Evolutionary conservation across 306 rosid genomes (phyloP).

Genomic region (Bauhinia variegata): DNA sequence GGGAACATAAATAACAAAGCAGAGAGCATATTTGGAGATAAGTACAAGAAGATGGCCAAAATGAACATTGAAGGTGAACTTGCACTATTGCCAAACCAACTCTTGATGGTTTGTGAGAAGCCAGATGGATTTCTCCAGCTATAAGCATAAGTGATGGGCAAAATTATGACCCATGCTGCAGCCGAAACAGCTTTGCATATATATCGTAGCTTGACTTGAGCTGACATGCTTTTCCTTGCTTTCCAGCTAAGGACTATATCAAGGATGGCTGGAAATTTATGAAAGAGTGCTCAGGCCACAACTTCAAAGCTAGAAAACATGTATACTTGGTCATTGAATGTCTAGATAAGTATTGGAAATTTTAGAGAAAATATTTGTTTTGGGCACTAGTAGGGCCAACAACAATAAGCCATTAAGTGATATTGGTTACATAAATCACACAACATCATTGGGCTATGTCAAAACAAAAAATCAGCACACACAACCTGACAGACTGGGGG

Average conservation of each 20-base stretch:
- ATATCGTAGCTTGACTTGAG: constrained; percentile 78
- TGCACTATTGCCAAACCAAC: constrained; percentile 86
- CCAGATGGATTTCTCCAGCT: constrained; percentile 88
- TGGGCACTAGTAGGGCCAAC: background rate
- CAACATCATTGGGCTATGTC: no score
- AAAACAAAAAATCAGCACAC: constrained; percentile 24
- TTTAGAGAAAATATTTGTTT: constrained; percentile 1
- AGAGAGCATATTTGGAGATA: constrained; percentile 88
- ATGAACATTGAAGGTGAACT: constrained; percentile 91
- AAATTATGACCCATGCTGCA: constrained; percentile 86
- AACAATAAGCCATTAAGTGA: no score
- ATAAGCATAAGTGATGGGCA: constrained; percentile 85
- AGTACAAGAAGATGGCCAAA: constrained; percentile 76
- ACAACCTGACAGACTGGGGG: constrained; percentile 23
- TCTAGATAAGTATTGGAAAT: constrained; percentile 2
- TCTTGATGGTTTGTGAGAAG: constrained; percentile 78
- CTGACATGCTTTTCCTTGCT: constrained; percentile 82
- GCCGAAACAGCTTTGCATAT: constrained; percentile 67
- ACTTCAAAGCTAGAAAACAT: constrained; percentile 26
- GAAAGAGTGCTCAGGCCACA: constrained; percentile 32
- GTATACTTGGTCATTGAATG: constrained; percentile 29
- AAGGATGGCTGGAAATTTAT: constrained; percentile 66
- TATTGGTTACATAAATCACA: no score
- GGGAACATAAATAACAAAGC: constrained; percentile 80
- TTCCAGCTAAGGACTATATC: constrained; percentile 89